A percentile compares a stretch with the other conserved stretches of the same genome.
Evolutionary conservation across 2,329 filamentous ascomycete species (phyloP).

Genomic region (Penicillium verrucosum): DNA sequence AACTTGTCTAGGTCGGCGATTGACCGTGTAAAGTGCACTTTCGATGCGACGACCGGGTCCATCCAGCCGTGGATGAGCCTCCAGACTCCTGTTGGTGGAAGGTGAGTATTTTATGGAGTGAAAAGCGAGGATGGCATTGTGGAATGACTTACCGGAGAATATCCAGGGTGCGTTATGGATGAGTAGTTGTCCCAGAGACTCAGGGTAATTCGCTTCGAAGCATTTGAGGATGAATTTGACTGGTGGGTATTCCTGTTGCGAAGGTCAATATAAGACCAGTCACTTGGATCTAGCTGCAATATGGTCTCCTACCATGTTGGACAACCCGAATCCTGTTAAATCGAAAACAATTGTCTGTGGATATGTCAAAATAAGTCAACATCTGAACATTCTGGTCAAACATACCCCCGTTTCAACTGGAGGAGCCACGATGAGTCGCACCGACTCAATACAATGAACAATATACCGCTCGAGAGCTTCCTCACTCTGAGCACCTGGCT

Average conservation of each 20-base stretch:
- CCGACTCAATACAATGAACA: constrained; percentile 86
- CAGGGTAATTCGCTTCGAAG: constrained; percentile 96
- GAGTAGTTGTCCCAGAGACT: constrained; percentile 79
- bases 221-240: constrained; percentile 99
- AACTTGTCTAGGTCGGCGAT: constrained; percentile 71
- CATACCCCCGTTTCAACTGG: constrained; percentile 85
- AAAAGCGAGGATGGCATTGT: background rate
- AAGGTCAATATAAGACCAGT: background rate
- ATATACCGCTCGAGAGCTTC: constrained; percentile 81
- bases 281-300: background rate
- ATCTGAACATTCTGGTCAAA: background rate
- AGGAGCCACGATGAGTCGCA: constrained; percentile 68
- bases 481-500: constrained; percentile 75
- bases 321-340: constrained; percentile 85
- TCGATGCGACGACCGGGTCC: constrained; percentile 87
- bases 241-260: constrained; percentile 72
- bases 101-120: background rate
- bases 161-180: constrained; percentile 96
- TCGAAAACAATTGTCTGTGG: constrained; percentile 82
- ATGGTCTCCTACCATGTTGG: constrained; percentile 69
- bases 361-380: constrained; percentile 3
- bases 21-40: constrained; percentile 85
- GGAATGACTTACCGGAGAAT: constrained; percentile 67
- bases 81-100: constrained; percentile 66
- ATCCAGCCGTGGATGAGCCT: constrained; percentile 90